Percentiles rank a stretch among this genome's conserved stretches.
Conservation (phyloP, 2,329 filamentous ascomycete species). For the Fusarium armeniacum region DNA sequence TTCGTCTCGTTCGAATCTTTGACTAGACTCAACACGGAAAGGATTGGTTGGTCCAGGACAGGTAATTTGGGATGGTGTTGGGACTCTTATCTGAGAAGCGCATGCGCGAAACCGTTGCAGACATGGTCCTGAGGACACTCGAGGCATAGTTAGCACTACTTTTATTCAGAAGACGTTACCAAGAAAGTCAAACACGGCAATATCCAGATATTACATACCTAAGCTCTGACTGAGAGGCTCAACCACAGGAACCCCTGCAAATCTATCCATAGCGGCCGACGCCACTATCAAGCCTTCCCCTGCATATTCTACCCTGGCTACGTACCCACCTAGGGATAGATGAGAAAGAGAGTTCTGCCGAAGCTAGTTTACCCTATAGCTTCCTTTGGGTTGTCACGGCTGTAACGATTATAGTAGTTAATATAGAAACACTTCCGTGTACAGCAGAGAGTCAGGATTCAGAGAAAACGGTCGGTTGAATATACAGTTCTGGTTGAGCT, state of each 20-base stretch:
- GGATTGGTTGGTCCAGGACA: neutral
- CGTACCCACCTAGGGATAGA: no score
- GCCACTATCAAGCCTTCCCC: slow-evolving; percentile 31
- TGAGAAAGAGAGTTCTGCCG: neutral
- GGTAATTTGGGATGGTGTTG: neutral
- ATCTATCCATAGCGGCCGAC: slow-evolving; percentile 9
- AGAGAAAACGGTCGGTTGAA: no score
- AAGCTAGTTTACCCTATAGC: neutral
- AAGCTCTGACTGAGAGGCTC: neutral
- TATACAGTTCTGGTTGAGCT: no score
- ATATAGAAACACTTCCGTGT: no score
- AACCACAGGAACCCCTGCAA: slow-evolving; percentile 14
- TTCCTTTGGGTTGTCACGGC: neutral
- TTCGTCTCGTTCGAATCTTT: slow-evolving; percentile 18
- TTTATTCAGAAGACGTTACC: neutral
- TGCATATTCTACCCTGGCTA: slow-evolving; percentile 4
- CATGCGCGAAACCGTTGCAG: neutral
- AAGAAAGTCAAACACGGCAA: neutral
- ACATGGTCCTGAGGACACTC: no score
- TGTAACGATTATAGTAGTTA: neutral
- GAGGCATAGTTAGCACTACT: neutral
- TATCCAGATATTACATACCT: neutral
- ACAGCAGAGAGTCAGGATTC: no score
- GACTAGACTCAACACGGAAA: slow-evolving; percentile 21
- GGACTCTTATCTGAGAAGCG: neutral